Percentiles rank a stretch among this genome's conserved stretches.
Evolutionary conservation across 331 rosid genomes (phyloP).

Genomic region (Quercus phellos): DNA sequence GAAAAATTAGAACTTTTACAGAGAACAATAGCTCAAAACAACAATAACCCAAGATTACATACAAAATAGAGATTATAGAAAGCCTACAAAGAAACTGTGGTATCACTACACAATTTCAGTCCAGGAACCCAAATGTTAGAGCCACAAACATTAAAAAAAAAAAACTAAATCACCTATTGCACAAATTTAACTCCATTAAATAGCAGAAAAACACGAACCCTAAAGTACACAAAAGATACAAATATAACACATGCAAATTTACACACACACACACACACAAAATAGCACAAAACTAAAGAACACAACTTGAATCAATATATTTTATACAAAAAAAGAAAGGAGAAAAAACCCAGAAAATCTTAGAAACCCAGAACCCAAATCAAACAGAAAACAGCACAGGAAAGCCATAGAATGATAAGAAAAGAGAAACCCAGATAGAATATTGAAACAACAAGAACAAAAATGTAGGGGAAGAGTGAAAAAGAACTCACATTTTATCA

Average conservation of each 20-base stretch:
- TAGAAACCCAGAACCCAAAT: slow-evolving; percentile 28
- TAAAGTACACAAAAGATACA: slow-evolving; percentile 21
- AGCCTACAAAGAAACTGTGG: not conserved
- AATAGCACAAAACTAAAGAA: slow-evolving; percentile 14
- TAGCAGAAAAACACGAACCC: slow-evolving; percentile 35
- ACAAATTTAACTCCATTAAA: slow-evolving; percentile 18
- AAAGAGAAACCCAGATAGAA: slow-evolving; percentile 25
- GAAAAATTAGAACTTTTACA: slow-evolving; percentile 18
- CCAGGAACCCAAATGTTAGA: slow-evolving; percentile 30
- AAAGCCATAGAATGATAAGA: slow-evolving; percentile 2
- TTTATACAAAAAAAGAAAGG: not conserved
- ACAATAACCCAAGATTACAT: not conserved
- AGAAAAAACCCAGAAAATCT: slow-evolving; percentile 14
- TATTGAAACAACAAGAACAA: not conserved
- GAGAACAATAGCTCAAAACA: slow-evolving; percentile 1
- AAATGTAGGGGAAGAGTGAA: not conserved
- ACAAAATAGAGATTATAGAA: not conserved
- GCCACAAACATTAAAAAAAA: not conserved
- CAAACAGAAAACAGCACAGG: slow-evolving; percentile 1
- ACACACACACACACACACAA: not conserved
- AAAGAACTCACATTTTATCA: slow-evolving; percentile 80
- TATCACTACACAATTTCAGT: not conserved
- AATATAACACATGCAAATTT: not conserved
- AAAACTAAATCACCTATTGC: slow-evolving; percentile 12
- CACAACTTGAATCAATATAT: slow-evolving; percentile 23